These are phyloP conservation scores for Acacia pycnantha DNA, from an alignment of 331 rosid genomes.

Conservation along the genomic window DNA sequence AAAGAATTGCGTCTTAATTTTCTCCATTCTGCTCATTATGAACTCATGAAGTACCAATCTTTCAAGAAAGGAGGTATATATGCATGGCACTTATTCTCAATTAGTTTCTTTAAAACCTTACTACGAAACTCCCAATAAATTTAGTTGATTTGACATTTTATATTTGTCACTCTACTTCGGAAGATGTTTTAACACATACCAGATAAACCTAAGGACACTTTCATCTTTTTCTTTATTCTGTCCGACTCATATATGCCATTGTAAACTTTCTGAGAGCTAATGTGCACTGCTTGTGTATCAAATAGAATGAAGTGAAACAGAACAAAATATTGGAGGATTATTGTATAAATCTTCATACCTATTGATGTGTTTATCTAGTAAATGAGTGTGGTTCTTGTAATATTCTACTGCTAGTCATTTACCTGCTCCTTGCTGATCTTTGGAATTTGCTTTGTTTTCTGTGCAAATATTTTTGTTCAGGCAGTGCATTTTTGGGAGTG, in stretches of 20 bases:
- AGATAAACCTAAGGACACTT: not conserved
- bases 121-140: not conserved
- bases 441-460: constrained; percentile 22
- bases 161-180: not conserved
- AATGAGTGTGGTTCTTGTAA: constrained; percentile 5
- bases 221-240: not conserved
- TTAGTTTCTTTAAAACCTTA: not conserved
- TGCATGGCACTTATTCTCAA: not conserved
- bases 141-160: not conserved
- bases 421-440: constrained; percentile 21
- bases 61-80: not conserved
- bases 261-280: not conserved
- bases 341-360: constrained; percentile 3
- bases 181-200: not conserved
- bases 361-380: constrained; percentile 1
- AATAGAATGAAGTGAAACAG: not conserved
- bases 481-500: constrained; percentile 32
- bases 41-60: not conserved
- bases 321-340: not conserved
- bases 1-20: not conserved
- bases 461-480: constrained; percentile 26
- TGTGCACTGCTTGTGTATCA: not conserved
- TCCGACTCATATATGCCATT: not conserved
- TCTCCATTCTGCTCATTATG: not conserved
- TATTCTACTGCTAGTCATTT: constrained; percentile 9